phyloP scores from a whole-genome alignment of 2,329 filamentous ascomycete species.

The Neocatenulostroma microsporum region DNA sequence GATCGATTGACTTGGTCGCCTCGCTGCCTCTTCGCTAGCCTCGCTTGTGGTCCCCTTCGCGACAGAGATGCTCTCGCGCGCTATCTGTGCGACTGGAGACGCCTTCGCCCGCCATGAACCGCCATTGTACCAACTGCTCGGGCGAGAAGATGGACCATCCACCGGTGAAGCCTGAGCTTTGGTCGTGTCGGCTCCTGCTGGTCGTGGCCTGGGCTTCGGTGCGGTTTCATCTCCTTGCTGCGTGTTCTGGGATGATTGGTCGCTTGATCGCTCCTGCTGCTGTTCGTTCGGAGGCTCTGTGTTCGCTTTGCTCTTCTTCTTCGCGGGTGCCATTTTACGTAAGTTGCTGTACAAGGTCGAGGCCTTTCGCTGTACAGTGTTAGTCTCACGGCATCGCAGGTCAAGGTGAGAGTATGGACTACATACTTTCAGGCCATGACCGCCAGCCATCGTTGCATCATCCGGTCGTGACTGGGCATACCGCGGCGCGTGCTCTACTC shows the following conservation, averaged over 20 bases:
- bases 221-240: background rate
- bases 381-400: too few relatives aligned
- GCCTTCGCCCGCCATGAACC: constrained; percentile 42
- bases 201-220: constrained; percentile 1
- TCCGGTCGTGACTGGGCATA: background rate
- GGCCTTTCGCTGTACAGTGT: too few relatives aligned
- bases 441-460: too few relatives aligned
- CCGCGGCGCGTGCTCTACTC: background rate
- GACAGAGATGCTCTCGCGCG: constrained; percentile 39
- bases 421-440: too few relatives aligned
- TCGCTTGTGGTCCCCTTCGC: constrained; percentile 38
- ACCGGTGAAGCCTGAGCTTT: background rate
- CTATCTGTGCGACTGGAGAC: constrained; percentile 39
- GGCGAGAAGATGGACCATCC: constrained; percentile 1
- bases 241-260: constrained; percentile 5
- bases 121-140: constrained; percentile 36
- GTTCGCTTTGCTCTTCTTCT: constrained; percentile 19
- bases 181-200: constrained; percentile 1
- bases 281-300: constrained; percentile 10
- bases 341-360: too few relatives aligned
- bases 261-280: constrained; percentile 8
- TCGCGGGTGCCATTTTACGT: constrained; percentile 10
- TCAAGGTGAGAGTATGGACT: too few relatives aligned
- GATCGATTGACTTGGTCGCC: constrained; percentile 28
- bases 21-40: constrained; percentile 19